Base-by-base conservation (phyloP, 129 eudicot genomes). In the Flaveria linearis region DNA sequence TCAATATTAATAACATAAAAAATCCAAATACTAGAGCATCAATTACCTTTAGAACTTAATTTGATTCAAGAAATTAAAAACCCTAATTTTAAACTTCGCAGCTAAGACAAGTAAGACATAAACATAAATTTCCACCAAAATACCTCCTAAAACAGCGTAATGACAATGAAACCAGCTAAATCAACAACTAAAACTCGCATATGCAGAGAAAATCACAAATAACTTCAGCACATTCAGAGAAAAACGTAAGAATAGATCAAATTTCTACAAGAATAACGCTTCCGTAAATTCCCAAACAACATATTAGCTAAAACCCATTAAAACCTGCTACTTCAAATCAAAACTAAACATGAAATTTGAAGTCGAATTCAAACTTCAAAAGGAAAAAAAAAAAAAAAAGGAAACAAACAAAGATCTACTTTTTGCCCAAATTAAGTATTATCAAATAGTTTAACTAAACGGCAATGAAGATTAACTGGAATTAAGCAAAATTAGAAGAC, bases 211-310 rank as follows among this genome's bases (percentile, higher is more conserved):
- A 20, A 55, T 36, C 46, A 76, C 67, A 18, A 52, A 11, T 12
- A 67, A 30, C 23, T 50, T 72, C 23, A 79, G 63, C 78, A 80
- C 83, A 72, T 80, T 80, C 78, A 72, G 53, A 26, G 14, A 30
- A 53, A 64, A 26, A 57, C n/a, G 25, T 17, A 79, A 39, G 17
- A 57, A 9, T 20, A 68, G 30, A 78, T 70, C 76, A 79, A 71
- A 79, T 79, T 57, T 62, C 20, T 62, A 41, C 16, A 74, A 16
- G 17, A 63, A 78, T 16, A 77, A 52, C 57, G 58, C 75, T 68
- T 68, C 56, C 76, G 30, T 70, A 58, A 69, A 30, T 26, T 11
- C 17, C 69, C 47, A 70, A 25, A 77, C 17, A 14, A 12, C n/a
- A 22, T 3, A 9, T 13, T 22, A 61, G 26, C 11, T 23, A 16